Conservation (phyloP, 345 rosid species). For the Citrus australasica region DNA sequence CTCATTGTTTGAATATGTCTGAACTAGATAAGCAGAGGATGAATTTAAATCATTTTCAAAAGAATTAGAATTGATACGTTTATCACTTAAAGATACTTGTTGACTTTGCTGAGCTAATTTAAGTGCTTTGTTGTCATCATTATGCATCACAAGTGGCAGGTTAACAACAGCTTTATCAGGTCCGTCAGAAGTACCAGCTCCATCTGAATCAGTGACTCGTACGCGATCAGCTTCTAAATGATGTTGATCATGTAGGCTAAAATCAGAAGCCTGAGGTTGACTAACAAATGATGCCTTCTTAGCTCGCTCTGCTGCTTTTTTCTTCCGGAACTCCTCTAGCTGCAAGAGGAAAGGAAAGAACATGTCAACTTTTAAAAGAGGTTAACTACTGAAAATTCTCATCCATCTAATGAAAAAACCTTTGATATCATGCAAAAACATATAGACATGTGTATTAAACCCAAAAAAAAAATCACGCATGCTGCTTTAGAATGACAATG, state of each 20-base stretch:
- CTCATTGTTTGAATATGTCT: constrained; percentile 25
- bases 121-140: constrained; percentile 12
- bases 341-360: constrained; percentile 23
- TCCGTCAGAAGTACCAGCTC: constrained; percentile 41
- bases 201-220: constrained; percentile 44
- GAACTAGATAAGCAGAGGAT: constrained; percentile 21
- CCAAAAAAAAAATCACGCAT: not conserved
- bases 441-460: not conserved
- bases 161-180: constrained; percentile 22
- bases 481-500: not conserved
- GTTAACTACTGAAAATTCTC: not conserved
- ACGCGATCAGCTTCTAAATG: constrained; percentile 33
- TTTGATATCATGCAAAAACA: not conserved
- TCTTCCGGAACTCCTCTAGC: constrained; percentile 98
- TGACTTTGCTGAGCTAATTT: constrained; percentile 25
- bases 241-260: constrained; percentile 27
- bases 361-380: not conserved
- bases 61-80: constrained; percentile 16
- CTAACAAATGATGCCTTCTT: constrained; percentile 49
- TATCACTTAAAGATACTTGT: constrained; percentile 24
- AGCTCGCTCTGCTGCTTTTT: constrained; percentile 84
- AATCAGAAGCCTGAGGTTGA: constrained; percentile 40
- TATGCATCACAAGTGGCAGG: constrained; percentile 20
- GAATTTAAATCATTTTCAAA: constrained; percentile 32
- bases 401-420: not conserved